Conservation (phyloP, 441 rosid species). For the Theobroma grandiflorum region DNA sequence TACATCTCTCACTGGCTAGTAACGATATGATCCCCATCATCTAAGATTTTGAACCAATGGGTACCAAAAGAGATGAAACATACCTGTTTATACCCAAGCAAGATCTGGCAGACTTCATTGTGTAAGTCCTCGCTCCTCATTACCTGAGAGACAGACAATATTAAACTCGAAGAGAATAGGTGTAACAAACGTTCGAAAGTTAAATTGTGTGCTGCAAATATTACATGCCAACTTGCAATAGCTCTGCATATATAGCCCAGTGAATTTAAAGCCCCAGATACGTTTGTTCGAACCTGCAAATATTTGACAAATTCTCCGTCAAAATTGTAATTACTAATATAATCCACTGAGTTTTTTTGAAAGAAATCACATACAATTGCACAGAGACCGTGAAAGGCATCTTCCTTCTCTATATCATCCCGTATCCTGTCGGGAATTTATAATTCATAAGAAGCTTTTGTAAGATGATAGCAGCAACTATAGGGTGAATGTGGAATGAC, state of each 20-base stretch:
- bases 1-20: not conserved
- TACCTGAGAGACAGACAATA: conserved; percentile 50
- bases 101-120: conserved; percentile 82
- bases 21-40: not conserved
- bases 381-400: conserved; percentile 94
- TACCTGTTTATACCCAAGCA: conserved; percentile 90
- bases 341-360: not conserved
- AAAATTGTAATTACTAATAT: not conserved
- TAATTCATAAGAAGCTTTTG: not conserved
- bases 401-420: conserved; percentile 96
- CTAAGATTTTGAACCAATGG: not conserved
- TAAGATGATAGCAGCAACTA: not conserved
- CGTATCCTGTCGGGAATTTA: conserved; percentile 66
- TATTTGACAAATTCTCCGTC: not conserved
- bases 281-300: conserved; percentile 84
- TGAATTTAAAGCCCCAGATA: conserved; percentile 85
- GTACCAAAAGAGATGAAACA: not conserved
- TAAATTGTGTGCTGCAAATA: not conserved
- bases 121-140: conserved; percentile 82
- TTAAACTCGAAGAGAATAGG: not conserved
- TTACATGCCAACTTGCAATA: conserved; percentile 97
- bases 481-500: not conserved
- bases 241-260: conserved; percentile 86
- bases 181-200: not conserved
- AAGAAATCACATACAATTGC: conserved; percentile 69